Percentiles rank a stretch among this genome's conserved stretches.
Evolutionary conservation across 2,329 filamentous ascomycete species (phyloP).

Genomic region (Cercospora brassicicola): DNA sequence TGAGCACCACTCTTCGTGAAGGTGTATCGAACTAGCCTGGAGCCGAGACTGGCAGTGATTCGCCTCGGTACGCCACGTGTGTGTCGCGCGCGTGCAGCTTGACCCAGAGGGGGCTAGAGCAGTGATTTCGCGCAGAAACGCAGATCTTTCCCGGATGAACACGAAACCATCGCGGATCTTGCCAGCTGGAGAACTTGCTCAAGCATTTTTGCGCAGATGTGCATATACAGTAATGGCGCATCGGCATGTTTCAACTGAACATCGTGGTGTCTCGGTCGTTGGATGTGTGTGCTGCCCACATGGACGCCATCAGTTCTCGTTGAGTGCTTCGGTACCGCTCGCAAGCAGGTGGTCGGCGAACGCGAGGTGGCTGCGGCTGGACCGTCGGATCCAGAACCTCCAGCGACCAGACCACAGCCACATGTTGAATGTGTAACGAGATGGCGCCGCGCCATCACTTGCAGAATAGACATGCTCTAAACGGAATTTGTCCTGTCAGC

Average conservation of each 20-base stretch:
- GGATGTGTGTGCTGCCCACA: neutral
- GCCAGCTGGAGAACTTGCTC: neutral
- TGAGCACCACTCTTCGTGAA: neutral
- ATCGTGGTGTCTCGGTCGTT: neutral
- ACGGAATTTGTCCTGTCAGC: neutral
- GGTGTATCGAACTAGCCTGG: slow-evolving; percentile 7
- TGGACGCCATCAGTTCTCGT: neutral
- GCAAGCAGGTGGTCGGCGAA: neutral
- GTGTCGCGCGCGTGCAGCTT: slow-evolving; percentile 5
- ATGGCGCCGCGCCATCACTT: neutral
- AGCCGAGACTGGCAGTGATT: slow-evolving; percentile 6
- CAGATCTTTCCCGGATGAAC: slow-evolving; percentile 3
- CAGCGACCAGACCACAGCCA: slow-evolving; percentile 3
- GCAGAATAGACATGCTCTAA: neutral
- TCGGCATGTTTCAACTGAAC: neutral
- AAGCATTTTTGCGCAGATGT: neutral
- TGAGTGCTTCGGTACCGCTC: neutral
- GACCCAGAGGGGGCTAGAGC: slow-evolving; percentile 4
- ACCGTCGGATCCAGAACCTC: neutral
- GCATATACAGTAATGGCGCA: neutral
- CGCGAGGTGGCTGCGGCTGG: slow-evolving; percentile 5
- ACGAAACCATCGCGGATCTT: neutral
- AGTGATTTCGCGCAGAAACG: slow-evolving; percentile 6
- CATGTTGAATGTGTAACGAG: neutral
- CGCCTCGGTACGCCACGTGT: slow-evolving; percentile 6